Percentiles rank a stretch among this genome's conserved stretches.
phyloP scores from a whole-genome alignment of 2,329 filamentous ascomycete species.

The Cordyceps javanica region DNA sequence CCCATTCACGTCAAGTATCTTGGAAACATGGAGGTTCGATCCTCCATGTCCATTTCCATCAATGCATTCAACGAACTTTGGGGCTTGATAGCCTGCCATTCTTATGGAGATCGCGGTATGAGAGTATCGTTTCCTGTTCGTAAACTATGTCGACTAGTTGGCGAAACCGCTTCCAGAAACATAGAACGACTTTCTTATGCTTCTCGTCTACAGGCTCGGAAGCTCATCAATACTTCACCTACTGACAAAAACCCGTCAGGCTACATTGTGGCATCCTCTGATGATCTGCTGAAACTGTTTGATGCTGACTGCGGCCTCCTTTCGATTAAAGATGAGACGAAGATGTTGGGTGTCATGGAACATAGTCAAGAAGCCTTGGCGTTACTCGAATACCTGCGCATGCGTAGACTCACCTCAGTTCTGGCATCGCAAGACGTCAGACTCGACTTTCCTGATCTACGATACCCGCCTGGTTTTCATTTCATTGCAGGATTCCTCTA shows the following conservation, averaged over 20 bases:
- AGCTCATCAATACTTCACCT: slow-evolving; percentile 79
- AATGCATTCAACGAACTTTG: slow-evolving; percentile 80
- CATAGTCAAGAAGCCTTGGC: slow-evolving; percentile 78
- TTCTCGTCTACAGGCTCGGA: slow-evolving; percentile 75
- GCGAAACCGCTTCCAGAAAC: slow-evolving; percentile 79
- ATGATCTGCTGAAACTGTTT: slow-evolving; percentile 77
- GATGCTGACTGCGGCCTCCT: slow-evolving; percentile 81
- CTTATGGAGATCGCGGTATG: slow-evolving; percentile 73
- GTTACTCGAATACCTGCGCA: slow-evolving; percentile 75
- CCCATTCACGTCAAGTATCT: slow-evolving; percentile 87
- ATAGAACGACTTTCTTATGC: slow-evolving; percentile 85
- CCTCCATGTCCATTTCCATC: slow-evolving; percentile 91
- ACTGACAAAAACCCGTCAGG: slow-evolving; percentile 77
- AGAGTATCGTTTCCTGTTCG: slow-evolving; percentile 86
- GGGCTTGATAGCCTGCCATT: slow-evolving; percentile 83
- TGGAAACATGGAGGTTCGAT: slow-evolving; percentile 82
- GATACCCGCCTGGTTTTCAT: slow-evolving; percentile 73
- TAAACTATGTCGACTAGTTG: slow-evolving; percentile 85
- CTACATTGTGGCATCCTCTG: slow-evolving; percentile 84
- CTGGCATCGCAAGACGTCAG: slow-evolving; percentile 70
- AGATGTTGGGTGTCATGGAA: slow-evolving; percentile 68
- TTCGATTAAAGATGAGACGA: slow-evolving; percentile 83
- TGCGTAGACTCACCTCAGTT: slow-evolving; percentile 69
- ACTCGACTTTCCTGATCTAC: slow-evolving; percentile 73
- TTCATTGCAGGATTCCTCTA: slow-evolving; percentile 73